Evolutionary conservation across 2,329 filamentous ascomycete genomes (phyloP), one percentile per base, ranked within the genome.

Genomic region (Penicillium brasilianum): DNA sequence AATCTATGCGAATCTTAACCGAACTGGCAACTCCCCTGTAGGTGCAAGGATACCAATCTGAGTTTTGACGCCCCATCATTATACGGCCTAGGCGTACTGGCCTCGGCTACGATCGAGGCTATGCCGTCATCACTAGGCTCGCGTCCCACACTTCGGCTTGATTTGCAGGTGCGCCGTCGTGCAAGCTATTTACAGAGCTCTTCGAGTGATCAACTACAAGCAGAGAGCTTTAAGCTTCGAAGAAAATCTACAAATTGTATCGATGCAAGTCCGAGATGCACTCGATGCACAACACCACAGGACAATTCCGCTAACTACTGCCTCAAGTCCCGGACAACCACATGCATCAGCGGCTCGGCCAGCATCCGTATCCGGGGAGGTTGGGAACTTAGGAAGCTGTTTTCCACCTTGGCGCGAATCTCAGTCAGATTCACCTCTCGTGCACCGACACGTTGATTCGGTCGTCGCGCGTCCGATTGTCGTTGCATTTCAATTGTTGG

Each of bases 51-150:
- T 56, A 52, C 44, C 36, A n/a, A 57, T 43, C 30, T 49, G 51
- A 39, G 58, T 44, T 46, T 59, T 8, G 32, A 55, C n/a, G 37
- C 36, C 51, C 43, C 54, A 46, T 58, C 49, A 58, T 41, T 60
- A 30, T 57, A 59, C 54, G 49, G 46, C 48, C 60, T 51, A 57
- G 52, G 55, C 58, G 50, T 53, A 59, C 57, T 65, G 63, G 62
- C 61, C 63, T 66, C 61, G 55, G 64, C 65, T 60, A 30, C 41
- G 32, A 37, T 57, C 44, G 49, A 61, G 58, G 58, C 57, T 59
- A 68, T 69, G 65, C 65, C 71, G 71, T 75, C 71, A 75, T 72
- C 65, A 58, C 67, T 64, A 58, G 64, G 58, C 52, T 73, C 72
- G 69, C 72, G 71, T 75, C 68, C 72, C 73, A 70, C 70, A 69